Evolutionary conservation across 768 basidiomycete species (phyloP).

Genomic region (Melanogaster broomeanus): DNA sequence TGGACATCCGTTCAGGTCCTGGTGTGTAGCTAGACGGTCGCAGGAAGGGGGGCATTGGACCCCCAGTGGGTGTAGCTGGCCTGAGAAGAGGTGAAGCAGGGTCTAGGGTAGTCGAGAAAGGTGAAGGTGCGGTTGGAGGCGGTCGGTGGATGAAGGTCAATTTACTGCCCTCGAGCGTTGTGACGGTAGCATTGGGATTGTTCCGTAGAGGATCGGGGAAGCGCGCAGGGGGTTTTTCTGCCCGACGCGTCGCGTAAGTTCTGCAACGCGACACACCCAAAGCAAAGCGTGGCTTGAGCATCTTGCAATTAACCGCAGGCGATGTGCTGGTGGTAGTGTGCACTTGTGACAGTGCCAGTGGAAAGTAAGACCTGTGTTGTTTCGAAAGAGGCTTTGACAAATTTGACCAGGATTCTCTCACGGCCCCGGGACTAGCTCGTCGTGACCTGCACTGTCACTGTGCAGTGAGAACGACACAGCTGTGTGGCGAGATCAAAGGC

Average conservation of each 20-base stretch:
- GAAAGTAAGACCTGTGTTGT: no score
- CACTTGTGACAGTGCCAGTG: no score
- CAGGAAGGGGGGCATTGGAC: constrained; percentile 49
- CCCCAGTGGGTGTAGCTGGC: constrained; percentile 29
- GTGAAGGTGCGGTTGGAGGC: constrained; percentile 76
- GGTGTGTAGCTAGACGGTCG: constrained; percentile 40
- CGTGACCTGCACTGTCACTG: no score
- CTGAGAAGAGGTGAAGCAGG: constrained; percentile 74
- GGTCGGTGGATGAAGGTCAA: constrained; percentile 84
- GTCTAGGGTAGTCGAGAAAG: constrained; percentile 65
- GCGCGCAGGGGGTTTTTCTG: constrained; percentile 50
- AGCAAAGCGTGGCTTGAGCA: constrained; percentile 23
- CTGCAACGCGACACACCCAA: constrained; percentile 31
- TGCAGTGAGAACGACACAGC: no score
- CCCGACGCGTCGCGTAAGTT: constrained; percentile 43
- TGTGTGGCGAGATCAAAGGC: no score
- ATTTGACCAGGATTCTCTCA: neutral
- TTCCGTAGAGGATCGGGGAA: constrained; percentile 58
- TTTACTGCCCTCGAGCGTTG: constrained; percentile 49
- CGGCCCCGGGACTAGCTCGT: no score
- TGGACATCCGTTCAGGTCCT: constrained; percentile 44
- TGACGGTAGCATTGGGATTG: constrained; percentile 53
- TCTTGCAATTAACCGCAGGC: neutral
- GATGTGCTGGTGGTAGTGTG: no score
- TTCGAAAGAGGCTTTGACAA: no score